A percentile compares a stretch with the other conserved stretches of the same genome.
Evolutionary conservation across 441 rosid species (phyloP).

Genomic region (Euphorbia celastroides): DNA sequence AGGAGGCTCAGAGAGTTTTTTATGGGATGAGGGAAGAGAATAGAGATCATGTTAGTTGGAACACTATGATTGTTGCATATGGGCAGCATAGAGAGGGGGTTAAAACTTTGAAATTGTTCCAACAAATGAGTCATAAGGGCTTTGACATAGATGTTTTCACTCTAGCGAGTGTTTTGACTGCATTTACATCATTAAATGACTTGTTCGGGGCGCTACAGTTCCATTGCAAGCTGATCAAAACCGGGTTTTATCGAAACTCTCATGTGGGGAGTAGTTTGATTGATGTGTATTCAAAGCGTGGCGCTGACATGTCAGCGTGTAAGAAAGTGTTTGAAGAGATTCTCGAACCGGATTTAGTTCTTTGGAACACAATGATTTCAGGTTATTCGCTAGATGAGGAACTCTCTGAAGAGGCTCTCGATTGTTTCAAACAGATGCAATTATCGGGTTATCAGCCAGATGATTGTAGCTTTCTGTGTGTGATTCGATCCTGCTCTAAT

Average conservation of each 20-base stretch:
- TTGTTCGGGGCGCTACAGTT: slow-evolving; percentile 60
- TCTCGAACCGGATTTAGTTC: slow-evolving; percentile 52
- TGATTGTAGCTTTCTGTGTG: slow-evolving; percentile 80
- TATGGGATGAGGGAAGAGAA: slow-evolving; percentile 42
- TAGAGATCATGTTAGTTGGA: slow-evolving; percentile 84
- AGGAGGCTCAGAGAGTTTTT: slow-evolving; percentile 57
- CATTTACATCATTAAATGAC: too few relatives aligned
- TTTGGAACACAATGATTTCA: slow-evolving; percentile 90
- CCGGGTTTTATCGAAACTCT: slow-evolving; percentile 59
- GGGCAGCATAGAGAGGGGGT: slow-evolving; percentile 70
- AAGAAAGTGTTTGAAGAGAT: slow-evolving; percentile 61
- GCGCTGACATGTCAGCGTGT: slow-evolving; percentile 46
- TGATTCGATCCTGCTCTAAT: slow-evolving; percentile 60
- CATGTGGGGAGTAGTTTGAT: slow-evolving; percentile 89
- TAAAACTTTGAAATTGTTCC: slow-evolving; percentile 54
- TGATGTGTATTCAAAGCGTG: slow-evolving; percentile 77
- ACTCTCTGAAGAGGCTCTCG: slow-evolving; percentile 61
- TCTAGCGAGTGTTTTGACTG: too few relatives aligned
- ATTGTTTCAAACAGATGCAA: slow-evolving; percentile 54
- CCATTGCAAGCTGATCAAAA: slow-evolving; percentile 57
- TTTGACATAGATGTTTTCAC: too few relatives aligned
- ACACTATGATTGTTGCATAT: slow-evolving; percentile 80
- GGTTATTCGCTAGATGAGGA: slow-evolving; percentile 69
- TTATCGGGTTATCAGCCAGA: slow-evolving; percentile 58
- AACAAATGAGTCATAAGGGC: slow-evolving; percentile 14